Base-by-base conservation (phyloP, 805 yeast genomes). In the Starmera dryadoides region DNA sequence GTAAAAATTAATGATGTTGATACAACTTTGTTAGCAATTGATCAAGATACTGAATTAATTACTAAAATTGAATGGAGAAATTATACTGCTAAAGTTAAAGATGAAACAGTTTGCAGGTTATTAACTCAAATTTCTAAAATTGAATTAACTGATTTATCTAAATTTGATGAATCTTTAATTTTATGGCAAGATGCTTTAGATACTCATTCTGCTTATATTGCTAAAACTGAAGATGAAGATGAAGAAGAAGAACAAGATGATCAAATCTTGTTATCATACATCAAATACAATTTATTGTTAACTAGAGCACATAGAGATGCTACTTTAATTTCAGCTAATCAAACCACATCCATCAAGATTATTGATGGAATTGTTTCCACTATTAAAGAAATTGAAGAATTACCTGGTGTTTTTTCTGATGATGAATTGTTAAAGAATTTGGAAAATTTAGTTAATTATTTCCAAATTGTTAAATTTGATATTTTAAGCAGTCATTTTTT, bases 381-480 rank as follows among this genome's bases (percentile, higher is more conserved):
- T 15, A 56, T 81, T 28, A 61, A 60, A 3, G 81, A 81, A 47
- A 61, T 87, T 34, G 68, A 73, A 52, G 95, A 87, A 43, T 69
- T 93, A 37, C 96, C 97, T 0, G 98, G 98, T 68, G 95, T 91
- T 16, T 79, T 83, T 53, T 85, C 86, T 38, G 95, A 87, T 55
- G 93, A 84, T 38, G 79, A 72, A 18, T 68, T 91, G 39, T 57
- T 65, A 44, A 61, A 63, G 6, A 74, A 81, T 8, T 64, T 93
- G 33, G 69, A 66, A 11, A 48, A 69, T 14, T 61, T 86, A 49
- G 62, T 64, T 23, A 52, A 55, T 8, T 77, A 66, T 44, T 84
- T 72, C 57, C 49, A 53, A n/a, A 61, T 71, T 30, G 49, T 60
- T 37, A 75, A 75, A 48, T 51, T 68, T 12, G 48, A 60, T 22